Evolutionary conservation across 768 basidiomycete genomes (phyloP).

Genomic region (Porphyrellus cyaneotinctus): DNA sequence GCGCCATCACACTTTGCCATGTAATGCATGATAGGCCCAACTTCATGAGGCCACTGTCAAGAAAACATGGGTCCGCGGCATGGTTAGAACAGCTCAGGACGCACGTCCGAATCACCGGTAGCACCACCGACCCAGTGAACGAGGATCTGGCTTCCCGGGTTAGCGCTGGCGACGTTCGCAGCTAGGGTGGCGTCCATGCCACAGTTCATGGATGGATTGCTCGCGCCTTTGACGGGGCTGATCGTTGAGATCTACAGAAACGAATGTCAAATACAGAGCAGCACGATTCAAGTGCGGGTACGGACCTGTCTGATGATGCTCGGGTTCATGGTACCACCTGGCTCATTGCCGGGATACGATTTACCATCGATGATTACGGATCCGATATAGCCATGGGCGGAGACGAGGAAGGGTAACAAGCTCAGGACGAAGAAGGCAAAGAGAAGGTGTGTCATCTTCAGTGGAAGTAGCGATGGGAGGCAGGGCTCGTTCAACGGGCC

Average conservation of each 20-base stretch:
- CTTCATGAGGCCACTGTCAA: conserved; percentile 49
- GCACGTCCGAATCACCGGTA: conserved; percentile 35
- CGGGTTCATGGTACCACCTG: conserved; percentile 32
- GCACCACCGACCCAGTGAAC: conserved; percentile 51
- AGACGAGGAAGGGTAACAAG: conserved; percentile 20
- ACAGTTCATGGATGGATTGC: conserved; percentile 55
- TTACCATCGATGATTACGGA: conserved; percentile 30
- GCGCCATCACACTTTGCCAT: conserved; percentile 56
- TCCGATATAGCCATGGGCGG: conserved; percentile 30
- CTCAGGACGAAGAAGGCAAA: conserved; percentile 7
- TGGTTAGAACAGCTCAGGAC: conserved; percentile 4
- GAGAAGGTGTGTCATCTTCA: conserved; percentile 16
- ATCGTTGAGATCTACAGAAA: conserved; percentile 32
- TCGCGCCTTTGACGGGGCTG: conserved; percentile 52
- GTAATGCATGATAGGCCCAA: conserved; percentile 71
- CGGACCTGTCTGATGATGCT: conserved; percentile 43
- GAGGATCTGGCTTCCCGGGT: conserved; percentile 51
- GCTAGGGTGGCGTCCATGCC: conserved; percentile 52
- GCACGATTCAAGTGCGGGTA: neutral
- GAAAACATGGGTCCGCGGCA: neutral
- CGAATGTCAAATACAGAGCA: neutral
- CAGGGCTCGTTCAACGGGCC: conserved; percentile 22
- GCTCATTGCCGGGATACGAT: conserved; percentile 27
- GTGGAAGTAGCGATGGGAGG: neutral
- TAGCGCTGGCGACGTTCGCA: conserved; percentile 46